Evolutionary conservation across 2,329 filamentous ascomycete genomes (phyloP), one percentile per base, ranked within the genome.

Genomic region (Ceratocystis variospora): DNA sequence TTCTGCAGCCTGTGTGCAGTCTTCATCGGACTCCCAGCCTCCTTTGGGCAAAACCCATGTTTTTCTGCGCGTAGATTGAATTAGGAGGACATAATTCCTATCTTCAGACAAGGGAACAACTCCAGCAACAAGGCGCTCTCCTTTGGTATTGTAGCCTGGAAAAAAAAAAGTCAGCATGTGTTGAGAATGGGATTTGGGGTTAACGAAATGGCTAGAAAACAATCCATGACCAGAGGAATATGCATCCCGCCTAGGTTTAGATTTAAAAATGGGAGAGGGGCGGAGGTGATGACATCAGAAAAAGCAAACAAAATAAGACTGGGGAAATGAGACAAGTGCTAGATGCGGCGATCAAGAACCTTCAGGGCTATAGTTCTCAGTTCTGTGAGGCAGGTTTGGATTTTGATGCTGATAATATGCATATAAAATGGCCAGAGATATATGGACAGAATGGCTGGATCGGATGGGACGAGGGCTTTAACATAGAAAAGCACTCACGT

Each of bases 1-100:
- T 80, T 87, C 77, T 66, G 94, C 94, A 67, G 94, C 89, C 74
- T 93, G 84, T 69, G 88, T 85, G 69, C 89, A 94, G 69, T 87
- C 84, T 78, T 99, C 94, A 76, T 99, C 94, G 44, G 86, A 87
- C 76, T 99, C 94, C 92, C 94, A 99, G 68, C 94, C 94, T 73
- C 94, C 94, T 76, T 99, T 99, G 68, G 94, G 94, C 68, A 99
- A 81, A 55, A 99, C 94, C 94, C 94, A 99, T 72, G 89, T 90
- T 75, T 90, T 90, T 72, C 91, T 87, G 70, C 90, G 85, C 64
- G 89, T 93, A 65, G 91, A 96, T 79, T 96, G 91, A 72, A 97
- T 96, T 71, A 99, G 81, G 71, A 99, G 82, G 69, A 99, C 93
- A 75, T 89, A 87, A 72, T 86, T 87, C 76, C 90, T 93, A 78